phyloP scores from a whole-genome alignment of 2,329 filamentous ascomycete genomes.

The Sphaerulina populicola region DNA sequence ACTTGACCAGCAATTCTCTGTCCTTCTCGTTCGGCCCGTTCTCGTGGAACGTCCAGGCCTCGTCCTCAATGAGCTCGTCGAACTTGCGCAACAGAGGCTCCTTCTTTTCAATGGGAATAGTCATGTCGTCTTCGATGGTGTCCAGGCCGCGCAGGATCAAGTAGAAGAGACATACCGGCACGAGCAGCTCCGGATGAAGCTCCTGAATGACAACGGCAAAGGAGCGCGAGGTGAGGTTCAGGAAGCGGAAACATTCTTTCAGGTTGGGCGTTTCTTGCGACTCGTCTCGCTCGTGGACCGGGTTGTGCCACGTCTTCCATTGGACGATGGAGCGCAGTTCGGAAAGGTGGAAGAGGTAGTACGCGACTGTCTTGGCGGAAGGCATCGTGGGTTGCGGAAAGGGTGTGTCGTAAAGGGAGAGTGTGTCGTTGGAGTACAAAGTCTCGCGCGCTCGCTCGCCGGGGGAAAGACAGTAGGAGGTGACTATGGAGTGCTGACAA shows the following conservation, averaged over 20 bases:
- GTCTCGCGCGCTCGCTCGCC: too few relatives aligned
- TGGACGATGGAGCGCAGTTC: conserved; percentile 36
- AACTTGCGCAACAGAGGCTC: conserved; percentile 80
- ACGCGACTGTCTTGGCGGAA: conserved; percentile 26
- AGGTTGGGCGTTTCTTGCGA: conserved; percentile 66
- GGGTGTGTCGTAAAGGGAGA: neutral
- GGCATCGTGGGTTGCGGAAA: conserved; percentile 24
- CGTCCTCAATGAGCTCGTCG: conserved; percentile 64
- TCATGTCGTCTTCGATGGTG: conserved; percentile 99
- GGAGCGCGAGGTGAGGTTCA: conserved; percentile 83
- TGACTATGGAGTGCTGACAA: too few relatives aligned
- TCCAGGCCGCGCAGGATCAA: conserved; percentile 84
- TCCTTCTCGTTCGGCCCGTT: conserved; percentile 93
- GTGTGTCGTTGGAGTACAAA: neutral
- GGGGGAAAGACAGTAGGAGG: too few relatives aligned
- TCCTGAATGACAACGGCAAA: conserved; percentile 92
- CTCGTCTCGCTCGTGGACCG: conserved; percentile 74
- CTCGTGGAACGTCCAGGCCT: conserved; percentile 83
- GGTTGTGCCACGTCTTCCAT: conserved; percentile 84
- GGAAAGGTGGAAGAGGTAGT: conserved; percentile 31
- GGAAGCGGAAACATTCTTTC: conserved; percentile 74
- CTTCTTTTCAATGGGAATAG: conserved; percentile 70
- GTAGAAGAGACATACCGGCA: conserved; percentile 88
- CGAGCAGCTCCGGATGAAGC: conserved; percentile 83
- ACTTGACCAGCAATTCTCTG: conserved; percentile 81